Evolutionary conservation across 148 eudicot genomes (phyloP).

Genomic region (Heliosperma pusillum): DNA sequence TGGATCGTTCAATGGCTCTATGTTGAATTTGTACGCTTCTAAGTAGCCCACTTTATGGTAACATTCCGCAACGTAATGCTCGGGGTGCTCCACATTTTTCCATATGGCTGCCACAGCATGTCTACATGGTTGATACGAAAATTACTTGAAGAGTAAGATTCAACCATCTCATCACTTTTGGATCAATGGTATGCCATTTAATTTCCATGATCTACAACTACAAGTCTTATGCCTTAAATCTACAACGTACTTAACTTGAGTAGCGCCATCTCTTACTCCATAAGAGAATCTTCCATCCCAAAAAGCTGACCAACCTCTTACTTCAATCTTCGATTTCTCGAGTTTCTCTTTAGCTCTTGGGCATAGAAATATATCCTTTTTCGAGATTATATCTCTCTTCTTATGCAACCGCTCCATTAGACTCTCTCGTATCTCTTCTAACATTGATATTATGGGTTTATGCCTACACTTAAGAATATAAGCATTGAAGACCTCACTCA

Average conservation of each 20-base stretch:
- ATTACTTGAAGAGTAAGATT: too few relatives aligned
- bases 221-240: too few relatives aligned
- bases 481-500: too few relatives aligned
- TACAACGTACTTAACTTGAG: too few relatives aligned
- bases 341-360: not conserved
- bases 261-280: too few relatives aligned
- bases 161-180: too few relatives aligned
- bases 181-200: constrained; percentile 5
- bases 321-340: constrained; percentile 2
- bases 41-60: not conserved
- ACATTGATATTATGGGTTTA: too few relatives aligned
- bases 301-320: not conserved
- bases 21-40: not conserved
- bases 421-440: too few relatives aligned
- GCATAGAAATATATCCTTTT: not conserved
- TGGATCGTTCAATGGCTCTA: not conserved
- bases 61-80: not conserved
- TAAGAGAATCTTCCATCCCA: too few relatives aligned
- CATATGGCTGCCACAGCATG: too few relatives aligned
- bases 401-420: too few relatives aligned
- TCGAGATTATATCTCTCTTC: not conserved
- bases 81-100: not conserved
- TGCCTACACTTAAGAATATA: too few relatives aligned
- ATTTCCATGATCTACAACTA: not conserved
- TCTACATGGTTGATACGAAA: not conserved